These are phyloP conservation scores for Trichoderma gracile DNA, from an alignment of 2,329 filamentous ascomycete species.

Conservation along the genomic window DNA sequence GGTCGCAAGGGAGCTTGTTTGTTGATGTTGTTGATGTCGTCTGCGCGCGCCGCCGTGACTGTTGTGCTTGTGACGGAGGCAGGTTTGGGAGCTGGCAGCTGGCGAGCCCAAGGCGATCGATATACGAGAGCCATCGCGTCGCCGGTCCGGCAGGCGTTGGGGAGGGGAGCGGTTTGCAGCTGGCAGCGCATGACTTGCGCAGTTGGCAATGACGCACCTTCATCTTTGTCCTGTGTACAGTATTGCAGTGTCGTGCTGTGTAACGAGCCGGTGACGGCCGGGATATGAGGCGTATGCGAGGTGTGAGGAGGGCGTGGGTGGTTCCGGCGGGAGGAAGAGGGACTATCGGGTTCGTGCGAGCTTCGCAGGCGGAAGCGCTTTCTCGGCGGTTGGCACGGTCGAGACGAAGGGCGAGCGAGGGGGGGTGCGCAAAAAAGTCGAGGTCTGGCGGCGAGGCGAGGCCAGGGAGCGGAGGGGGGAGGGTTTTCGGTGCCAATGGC, in stretches of 20 bases:
- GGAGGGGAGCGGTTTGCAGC: constrained; percentile 27
- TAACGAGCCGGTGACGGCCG: constrained; percentile 28
- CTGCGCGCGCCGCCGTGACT: not conserved
- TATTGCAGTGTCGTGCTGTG: constrained; percentile 27
- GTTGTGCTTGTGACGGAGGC: constrained; percentile 1
- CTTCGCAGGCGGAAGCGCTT: not conserved
- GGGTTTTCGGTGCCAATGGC: too few relatives aligned
- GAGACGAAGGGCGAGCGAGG: not conserved
- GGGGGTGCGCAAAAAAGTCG: not conserved
- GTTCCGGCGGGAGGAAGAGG: not conserved
- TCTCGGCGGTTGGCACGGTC: not conserved
- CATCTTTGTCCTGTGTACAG: constrained; percentile 33
- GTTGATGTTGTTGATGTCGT: not conserved
- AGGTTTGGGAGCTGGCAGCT: not conserved
- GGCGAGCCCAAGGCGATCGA: constrained; percentile 13
- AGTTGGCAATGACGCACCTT: constrained; percentile 38
- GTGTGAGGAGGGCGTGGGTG: not conserved
- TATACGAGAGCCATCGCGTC: constrained; percentile 15
- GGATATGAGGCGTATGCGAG: not conserved
- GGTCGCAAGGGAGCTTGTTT: constrained; percentile 16
- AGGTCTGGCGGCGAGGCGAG: not conserved
- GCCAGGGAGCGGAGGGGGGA: too few relatives aligned
- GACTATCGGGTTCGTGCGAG: constrained; percentile 3
- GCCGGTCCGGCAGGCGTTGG: constrained; percentile 22
- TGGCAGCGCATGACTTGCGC: constrained; percentile 28